These are phyloP conservation scores for Quercus phellos DNA, from an alignment of 331 rosid species.

Conservation along the genomic window DNA sequence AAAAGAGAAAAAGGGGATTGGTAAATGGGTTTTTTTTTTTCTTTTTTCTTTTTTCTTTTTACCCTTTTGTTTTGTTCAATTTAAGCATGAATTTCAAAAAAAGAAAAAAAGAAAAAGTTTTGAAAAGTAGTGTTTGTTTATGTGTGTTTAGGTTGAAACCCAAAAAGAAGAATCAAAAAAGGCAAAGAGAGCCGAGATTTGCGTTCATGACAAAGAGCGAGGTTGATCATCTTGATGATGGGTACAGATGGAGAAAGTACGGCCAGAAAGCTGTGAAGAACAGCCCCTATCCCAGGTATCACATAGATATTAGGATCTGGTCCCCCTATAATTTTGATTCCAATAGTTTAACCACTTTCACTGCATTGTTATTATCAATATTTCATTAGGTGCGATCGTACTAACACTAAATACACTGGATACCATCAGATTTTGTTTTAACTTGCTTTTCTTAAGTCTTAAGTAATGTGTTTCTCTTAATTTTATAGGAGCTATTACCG, in stretches of 20 bases:
- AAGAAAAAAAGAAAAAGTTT: not conserved
- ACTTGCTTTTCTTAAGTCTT: slow-evolving; percentile 11
- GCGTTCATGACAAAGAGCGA: slow-evolving; percentile 94
- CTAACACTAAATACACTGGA: too few species aligned
- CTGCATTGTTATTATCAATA: not conserved
- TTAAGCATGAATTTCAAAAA: not conserved
- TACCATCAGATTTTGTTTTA: too few species aligned
- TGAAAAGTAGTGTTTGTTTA: slow-evolving; percentile 1
- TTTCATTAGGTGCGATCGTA: too few species aligned
- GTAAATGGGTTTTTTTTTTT: not conserved
- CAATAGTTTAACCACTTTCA: not conserved
- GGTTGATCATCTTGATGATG: slow-evolving; percentile 86
- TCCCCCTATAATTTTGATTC: not conserved
- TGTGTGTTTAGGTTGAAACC: slow-evolving; percentile 49
- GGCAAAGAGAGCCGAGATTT: slow-evolving; percentile 63
- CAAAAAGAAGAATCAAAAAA: slow-evolving; percentile 71
- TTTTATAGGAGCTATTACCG: slow-evolving; percentile 82
- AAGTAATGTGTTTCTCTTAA: slow-evolving; percentile 3
- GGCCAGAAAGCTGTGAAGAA: slow-evolving; percentile 96
- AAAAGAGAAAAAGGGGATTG: not conserved
- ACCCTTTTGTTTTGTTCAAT: not conserved
- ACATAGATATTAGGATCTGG: not conserved
- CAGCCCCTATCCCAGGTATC: slow-evolving; percentile 86
- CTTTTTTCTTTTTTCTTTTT: not conserved
- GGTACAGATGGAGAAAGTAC: slow-evolving; percentile 91